Evolutionary conservation across 169 alveolate genomes (phyloP), one percentile per base, ranked within the genome.

Genomic region (Cystoisospora suis): DNA sequence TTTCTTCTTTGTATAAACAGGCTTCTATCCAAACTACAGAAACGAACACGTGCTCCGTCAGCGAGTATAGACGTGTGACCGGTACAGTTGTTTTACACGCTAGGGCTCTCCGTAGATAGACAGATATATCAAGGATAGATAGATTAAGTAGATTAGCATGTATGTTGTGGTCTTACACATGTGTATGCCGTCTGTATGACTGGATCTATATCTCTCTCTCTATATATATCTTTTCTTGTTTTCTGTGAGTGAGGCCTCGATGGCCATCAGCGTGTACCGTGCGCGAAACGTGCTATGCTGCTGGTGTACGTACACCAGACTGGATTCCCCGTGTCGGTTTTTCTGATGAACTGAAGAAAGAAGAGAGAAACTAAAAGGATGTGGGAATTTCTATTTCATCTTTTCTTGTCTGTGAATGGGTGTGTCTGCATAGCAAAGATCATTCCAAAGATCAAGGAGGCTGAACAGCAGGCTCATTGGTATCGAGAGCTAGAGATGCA

Each of bases 391-490:
- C 29, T 23, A 53, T 23, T 12, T 53, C 29, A 61, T n/a, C 34
- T 20, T 61, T 29, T 7, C 42, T 61, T 20, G 61, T 20, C 20
- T 9, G 61, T 12, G 61, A 9, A 20, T 12, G 61, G 61, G 20
- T n/a, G 20, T 12, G 40, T 5, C 29, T 12, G 1, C 32, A 6
- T 56, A 72, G 83, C 83, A 17, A 72, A 72, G 42, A 2, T 72
- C 23, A 34, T 72, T 5, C 83, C 83, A 32, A 72, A 72, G 83
- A 17, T 72, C 58, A 72, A 72, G 53, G 83, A 72, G 23, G 58
- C 83, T 34, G 83, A 40, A 36, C 42, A 72, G 15, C 83, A 72
- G 83, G 47, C 46, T 1, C 38, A 40, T 46, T 72, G 83, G 83
- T 72, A 72, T 34, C 42, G 58, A 6, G 38, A 72, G 20, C 53